Conservation (phyloP, 495 filamentous ascomycete genomes). For the Podospora sp. region DNA sequence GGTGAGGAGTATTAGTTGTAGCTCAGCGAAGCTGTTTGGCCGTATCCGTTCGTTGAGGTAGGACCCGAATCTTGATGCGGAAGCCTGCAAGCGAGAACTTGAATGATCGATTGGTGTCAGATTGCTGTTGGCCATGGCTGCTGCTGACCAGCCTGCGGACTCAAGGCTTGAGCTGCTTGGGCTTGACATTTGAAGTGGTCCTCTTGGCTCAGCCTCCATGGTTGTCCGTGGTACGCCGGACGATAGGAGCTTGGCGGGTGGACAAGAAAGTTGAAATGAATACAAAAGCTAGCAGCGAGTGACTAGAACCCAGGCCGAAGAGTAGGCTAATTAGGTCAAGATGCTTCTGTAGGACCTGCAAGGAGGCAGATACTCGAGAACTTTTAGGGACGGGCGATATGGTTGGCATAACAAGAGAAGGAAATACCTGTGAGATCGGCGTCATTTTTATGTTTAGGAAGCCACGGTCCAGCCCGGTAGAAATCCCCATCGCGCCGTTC, state of each 20-base stretch:
- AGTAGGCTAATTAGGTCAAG: background rate
- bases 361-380: background rate
- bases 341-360: background rate
- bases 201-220: background rate
- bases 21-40: constrained; percentile 41
- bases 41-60: constrained; percentile 44
- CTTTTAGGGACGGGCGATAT: background rate
- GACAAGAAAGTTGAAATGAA: background rate
- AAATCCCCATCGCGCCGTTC: background rate
- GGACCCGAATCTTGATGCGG: constrained; percentile 34
- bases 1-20: constrained; percentile 47
- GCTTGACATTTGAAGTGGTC: background rate
- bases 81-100: background rate
- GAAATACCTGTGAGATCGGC: background rate
- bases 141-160: background rate
- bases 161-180: background rate
- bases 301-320: background rate
- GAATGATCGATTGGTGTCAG: background rate
- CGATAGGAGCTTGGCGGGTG: background rate
- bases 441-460: constrained; percentile 1
- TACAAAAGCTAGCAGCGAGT: background rate
- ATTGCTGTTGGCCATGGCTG: background rate
- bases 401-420: background rate
- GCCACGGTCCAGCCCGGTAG: background rate
- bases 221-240: background rate